Conservation (phyloP, 2,329 filamentous ascomycete genomes). For the Fusarium sp. region DNA sequence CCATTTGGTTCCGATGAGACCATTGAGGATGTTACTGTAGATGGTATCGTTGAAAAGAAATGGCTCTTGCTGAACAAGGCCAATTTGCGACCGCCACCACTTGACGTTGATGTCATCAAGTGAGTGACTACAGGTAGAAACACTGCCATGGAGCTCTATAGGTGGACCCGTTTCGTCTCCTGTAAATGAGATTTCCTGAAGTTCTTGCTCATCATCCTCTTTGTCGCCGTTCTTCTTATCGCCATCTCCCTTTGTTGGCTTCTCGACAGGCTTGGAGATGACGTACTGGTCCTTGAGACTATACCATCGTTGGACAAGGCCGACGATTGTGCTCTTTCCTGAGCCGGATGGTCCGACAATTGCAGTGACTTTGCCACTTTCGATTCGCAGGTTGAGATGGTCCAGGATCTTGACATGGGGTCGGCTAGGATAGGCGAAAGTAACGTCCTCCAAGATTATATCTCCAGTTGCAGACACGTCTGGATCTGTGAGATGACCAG, state of each 20-base stretch:
- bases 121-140: constrained; percentile 67
- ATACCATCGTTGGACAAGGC: constrained; percentile 80
- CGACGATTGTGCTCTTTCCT: constrained; percentile 82
- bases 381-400: constrained; percentile 69
- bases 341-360: constrained; percentile 81
- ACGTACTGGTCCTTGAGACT: constrained; percentile 67
- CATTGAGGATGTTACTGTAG: constrained; percentile 72
- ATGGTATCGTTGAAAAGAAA: constrained; percentile 78
- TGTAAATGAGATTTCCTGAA: constrained; percentile 58
- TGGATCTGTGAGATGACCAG: constrained; percentile 1
- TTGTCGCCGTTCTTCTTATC: constrained; percentile 30
- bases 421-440: constrained; percentile 79
- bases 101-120: constrained; percentile 73
- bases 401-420: constrained; percentile 75
- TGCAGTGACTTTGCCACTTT: constrained; percentile 78
- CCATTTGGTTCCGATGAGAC: constrained; percentile 67
- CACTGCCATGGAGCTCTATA: constrained; percentile 61
- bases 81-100: constrained; percentile 74
- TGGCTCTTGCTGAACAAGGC: constrained; percentile 77
- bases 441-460: constrained; percentile 70
- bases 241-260: constrained; percentile 52
- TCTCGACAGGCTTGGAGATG: constrained; percentile 64
- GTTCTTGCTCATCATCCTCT: constrained; percentile 43
- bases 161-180: constrained; percentile 57
- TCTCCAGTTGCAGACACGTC: constrained; percentile 44